phyloP scores from a whole-genome alignment of 306 rosid species.

The Pyrus pyrifolia region DNA sequence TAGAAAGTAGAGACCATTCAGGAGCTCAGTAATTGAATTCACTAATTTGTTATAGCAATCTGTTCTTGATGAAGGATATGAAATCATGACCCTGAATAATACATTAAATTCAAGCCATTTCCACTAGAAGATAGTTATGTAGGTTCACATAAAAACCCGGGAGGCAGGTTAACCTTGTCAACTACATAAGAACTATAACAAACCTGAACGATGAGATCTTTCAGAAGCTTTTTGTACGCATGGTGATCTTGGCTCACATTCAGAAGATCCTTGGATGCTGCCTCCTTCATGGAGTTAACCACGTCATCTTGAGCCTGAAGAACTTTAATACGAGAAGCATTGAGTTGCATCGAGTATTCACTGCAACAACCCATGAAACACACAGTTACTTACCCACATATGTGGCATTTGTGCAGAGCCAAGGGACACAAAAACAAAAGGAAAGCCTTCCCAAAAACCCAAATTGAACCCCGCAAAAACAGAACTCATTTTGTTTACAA shows the following conservation, averaged over 20 bases:
- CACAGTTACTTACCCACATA: background rate
- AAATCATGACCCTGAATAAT: background rate
- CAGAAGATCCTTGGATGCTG: conserved; percentile 70
- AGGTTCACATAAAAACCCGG: background rate
- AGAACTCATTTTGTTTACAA: background rate
- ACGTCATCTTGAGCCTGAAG: conserved; percentile 97
- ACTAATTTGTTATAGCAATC: background rate
- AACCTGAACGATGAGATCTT: conserved; percentile 90
- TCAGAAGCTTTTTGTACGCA: conserved; percentile 52
- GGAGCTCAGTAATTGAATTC: background rate
- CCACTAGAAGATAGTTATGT: background rate
- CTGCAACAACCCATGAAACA: conserved; percentile 39
- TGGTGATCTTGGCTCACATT: conserved; percentile 55
- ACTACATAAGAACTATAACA: background rate
- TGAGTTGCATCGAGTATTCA: conserved; percentile 95
- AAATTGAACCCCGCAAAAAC: background rate
- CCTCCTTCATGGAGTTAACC: conserved; percentile 77
- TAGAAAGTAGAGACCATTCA: background rate
- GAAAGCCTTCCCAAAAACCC: background rate
- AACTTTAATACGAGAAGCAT: conserved; percentile 83
- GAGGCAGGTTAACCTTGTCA: background rate
- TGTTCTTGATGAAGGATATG: background rate
- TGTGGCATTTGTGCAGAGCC: background rate
- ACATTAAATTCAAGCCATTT: background rate
- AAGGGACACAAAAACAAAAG: background rate